Evolutionary conservation across 2,329 filamentous ascomycete species (phyloP).

Genomic region (Ophiostoma fasciatum): DNA sequence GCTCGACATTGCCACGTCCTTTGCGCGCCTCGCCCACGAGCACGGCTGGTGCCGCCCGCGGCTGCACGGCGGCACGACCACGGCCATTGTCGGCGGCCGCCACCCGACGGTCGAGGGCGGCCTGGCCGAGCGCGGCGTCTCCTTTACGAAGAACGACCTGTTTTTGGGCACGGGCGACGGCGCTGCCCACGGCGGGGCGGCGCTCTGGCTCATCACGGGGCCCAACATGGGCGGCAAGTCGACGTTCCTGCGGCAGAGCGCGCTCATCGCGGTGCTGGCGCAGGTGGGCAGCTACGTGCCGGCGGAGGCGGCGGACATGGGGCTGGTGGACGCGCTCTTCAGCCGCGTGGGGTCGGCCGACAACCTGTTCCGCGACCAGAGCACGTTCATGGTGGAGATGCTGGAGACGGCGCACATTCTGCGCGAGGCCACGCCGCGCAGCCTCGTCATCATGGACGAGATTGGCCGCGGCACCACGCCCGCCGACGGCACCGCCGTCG

Average conservation of each 20-base stretch:
- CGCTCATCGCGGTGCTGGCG: constrained; percentile 82
- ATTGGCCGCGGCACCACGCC: constrained; percentile 89
- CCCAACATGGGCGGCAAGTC: constrained; percentile 99
- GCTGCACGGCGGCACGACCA: constrained; percentile 47
- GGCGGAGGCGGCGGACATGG: constrained; percentile 70
- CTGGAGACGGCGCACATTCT: constrained; percentile 87
- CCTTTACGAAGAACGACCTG: constrained; percentile 54
- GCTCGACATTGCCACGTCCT: constrained; percentile 78
- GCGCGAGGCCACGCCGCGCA: constrained; percentile 64
- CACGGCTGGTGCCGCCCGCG: constrained; percentile 59
- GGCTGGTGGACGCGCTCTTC: constrained; percentile 91
- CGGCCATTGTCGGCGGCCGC: constrained; percentile 71
- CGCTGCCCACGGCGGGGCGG: too few species aligned
- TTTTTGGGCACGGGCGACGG: constrained; percentile 38
- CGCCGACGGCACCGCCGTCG: constrained; percentile 78
- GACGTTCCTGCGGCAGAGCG: constrained; percentile 91
- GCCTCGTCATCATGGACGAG: constrained; percentile 97
- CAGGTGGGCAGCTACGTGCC: constrained; percentile 90
- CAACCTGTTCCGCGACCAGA: constrained; percentile 86
- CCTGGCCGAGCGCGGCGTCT: constrained; percentile 51
- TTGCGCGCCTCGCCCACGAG: constrained; percentile 64
- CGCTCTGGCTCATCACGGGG: constrained; percentile 55
- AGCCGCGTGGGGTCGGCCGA: constrained; percentile 88
- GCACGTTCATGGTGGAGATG: constrained; percentile 99
- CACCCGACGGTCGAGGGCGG: constrained; percentile 88